Evolutionary conservation across 495 filamentous ascomycete species (phyloP).

Genomic region (Xylaria longipes): DNA sequence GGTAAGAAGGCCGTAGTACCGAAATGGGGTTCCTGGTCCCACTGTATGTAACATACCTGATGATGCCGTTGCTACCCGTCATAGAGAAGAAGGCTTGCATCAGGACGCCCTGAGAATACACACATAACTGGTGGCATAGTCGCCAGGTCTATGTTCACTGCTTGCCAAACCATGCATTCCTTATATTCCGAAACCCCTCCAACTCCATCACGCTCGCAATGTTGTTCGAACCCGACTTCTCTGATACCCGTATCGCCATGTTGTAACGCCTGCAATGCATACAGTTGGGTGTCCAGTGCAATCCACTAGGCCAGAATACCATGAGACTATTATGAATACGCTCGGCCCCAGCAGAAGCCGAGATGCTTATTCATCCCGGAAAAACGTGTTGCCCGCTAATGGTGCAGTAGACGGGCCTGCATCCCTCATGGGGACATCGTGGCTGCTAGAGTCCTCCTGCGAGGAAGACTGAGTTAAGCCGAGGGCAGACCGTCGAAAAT

Average conservation of each 20-base stretch:
- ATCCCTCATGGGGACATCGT: conserved; percentile 56
- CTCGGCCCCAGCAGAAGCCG: neutral
- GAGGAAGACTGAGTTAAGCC: conserved; percentile 25
- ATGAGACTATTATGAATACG: neutral
- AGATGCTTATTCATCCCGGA: conserved; percentile 49
- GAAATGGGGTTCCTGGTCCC: neutral
- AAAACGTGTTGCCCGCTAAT: conserved; percentile 49
- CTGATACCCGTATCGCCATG: conserved; percentile 20
- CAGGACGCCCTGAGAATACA: conserved; percentile 10
- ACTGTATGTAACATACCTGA: neutral
- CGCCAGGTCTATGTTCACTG: conserved; percentile 16
- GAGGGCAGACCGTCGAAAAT: conserved; percentile 35
- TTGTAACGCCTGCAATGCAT: conserved; percentile 31
- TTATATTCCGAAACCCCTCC: conserved; percentile 20
- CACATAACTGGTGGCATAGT: neutral
- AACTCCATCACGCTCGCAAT: conserved; percentile 31
- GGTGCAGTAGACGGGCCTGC: conserved; percentile 54
- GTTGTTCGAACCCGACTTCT: conserved; percentile 24
- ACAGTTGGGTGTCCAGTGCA: conserved; percentile 18
- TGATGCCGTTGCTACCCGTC: conserved; percentile 9
- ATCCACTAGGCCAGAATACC: conserved; percentile 15
- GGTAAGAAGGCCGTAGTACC: neutral
- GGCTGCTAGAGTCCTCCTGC: conserved; percentile 36
- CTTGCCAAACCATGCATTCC: conserved; percentile 21
- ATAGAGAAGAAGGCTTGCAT: neutral